Evolutionary conservation across 2,329 filamentous ascomycete genomes (phyloP), one percentile per base, ranked within the genome.

Genomic region (Dactylellina drechsleri): DNA sequence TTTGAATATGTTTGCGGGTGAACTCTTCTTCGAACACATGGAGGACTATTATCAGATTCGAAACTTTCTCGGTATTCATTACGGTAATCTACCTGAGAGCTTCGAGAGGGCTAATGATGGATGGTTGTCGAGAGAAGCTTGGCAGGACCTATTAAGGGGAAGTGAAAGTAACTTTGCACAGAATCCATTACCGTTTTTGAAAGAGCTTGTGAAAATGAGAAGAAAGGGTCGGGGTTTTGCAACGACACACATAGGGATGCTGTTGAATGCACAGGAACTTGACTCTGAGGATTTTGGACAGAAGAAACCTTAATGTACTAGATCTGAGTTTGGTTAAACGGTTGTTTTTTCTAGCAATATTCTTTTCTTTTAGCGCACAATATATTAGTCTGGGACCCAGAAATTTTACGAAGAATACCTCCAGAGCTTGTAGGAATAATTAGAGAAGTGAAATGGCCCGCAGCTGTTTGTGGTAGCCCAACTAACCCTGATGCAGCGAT

Each of bases 1-100:
- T 7, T 83, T 92, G 0, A 89, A 90, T 52, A 81, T 92, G 0
- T 92, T 92, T 66, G 83, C 90, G 0, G 90, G 90, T 0, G 88
- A 90, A 67, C 83, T 92, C 12, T 0, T 92, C 91, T 77, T 82
- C 91, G 7, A 80, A 79, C 0, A 84, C 82, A 0, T 86, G 84
- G 49, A 70, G 81, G 0, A 85, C 90, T 68, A 92, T 91, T 75
- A 75, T 79, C 0, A 79, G 81, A 12, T 79, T 85, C 0, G 89
- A 87, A 71, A 79, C 81, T 1, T 84, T 84, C 49, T 81, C 90
- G 0, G 85, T 86, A 0, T 79, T 2, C 13, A 60, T 13, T 75
- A 54, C 90, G 0, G 80, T 82, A 0, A 82, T 79, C 16, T 49
- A 76, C 0, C 60, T 40, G 40, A 52, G 15, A 13, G 26, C n/a